Evolutionary conservation across 2,329 filamentous ascomycete species (phyloP).

Genomic region (Diplodia mutila): DNA sequence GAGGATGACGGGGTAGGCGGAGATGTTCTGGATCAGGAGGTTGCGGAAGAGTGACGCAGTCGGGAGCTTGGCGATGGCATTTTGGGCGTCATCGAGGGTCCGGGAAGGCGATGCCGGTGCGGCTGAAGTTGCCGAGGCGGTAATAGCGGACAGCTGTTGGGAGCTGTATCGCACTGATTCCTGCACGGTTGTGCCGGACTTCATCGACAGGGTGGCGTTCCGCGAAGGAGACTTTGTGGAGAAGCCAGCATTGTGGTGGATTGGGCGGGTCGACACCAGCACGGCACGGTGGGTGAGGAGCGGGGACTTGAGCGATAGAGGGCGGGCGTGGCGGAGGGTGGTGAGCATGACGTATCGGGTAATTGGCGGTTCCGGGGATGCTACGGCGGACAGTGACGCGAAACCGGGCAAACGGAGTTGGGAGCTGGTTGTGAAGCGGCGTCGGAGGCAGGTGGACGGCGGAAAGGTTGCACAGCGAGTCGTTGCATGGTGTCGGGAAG

Average conservation of each 20-base stretch:
- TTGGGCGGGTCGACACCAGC: constrained; percentile 1
- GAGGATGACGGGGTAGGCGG: constrained; percentile 19
- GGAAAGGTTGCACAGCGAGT: not conserved
- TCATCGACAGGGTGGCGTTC: constrained; percentile 3
- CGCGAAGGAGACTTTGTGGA: constrained; percentile 3
- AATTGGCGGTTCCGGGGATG: not conserved
- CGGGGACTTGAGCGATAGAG: constrained; percentile 8
- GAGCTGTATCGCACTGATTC: constrained; percentile 15
- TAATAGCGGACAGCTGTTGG: not conserved
- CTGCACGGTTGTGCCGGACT: constrained; percentile 16
- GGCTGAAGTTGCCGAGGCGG: constrained; percentile 6
- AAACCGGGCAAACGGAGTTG: not conserved
- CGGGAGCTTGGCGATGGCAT: constrained; percentile 19
- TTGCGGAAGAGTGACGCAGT: constrained; percentile 25
- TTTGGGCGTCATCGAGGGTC: not conserved
- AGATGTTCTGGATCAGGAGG: constrained; percentile 23
- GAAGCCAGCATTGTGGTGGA: constrained; percentile 17
- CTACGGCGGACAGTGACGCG: not conserved
- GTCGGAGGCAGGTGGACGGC: not conserved
- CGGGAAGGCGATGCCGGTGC: not conserved
- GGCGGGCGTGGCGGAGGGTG: constrained; percentile 19
- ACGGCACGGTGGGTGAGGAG: constrained; percentile 9
- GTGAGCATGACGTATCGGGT: constrained; percentile 23
- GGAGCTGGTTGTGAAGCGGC: not conserved
- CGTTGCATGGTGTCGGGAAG: constrained; percentile 7